Base-by-base conservation (phyloP, 208 protist species). In the Jaenimonas drosophilae region DNA sequence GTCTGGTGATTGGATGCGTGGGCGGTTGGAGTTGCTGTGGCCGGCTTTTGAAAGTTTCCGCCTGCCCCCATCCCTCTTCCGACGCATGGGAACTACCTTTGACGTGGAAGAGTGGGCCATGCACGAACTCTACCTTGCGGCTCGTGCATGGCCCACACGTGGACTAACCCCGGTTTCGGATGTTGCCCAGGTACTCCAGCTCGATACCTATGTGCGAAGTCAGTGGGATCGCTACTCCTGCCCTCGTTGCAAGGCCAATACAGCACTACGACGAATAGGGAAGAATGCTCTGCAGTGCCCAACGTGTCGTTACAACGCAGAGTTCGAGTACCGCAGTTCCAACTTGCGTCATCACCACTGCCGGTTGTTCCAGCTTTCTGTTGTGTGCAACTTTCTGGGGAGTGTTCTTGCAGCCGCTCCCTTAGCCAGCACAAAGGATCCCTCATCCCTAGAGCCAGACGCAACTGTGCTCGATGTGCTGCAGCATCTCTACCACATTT, bases 221-320 rank as follows among this genome's bases (percentile, higher is more conserved):
- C 9, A 9, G 14, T 23, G 50, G 23, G 61, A 74, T 38, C 41
- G 68, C 37, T 86, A 70, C 46, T 46, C 51, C 12, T 92, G 84
- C 52, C 58, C 62, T 32, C 68, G 79, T 31, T 92, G 84, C 49
- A 38, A 36, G 20, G 59, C 55, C 43, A 36, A 2, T 54, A 44
- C 31, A 34, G 31, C 31, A 14, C 31, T 14, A 14, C 9, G 31
- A 34, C 11, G 31, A 34, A 14, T 9, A 16, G 44, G 39, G 6
- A 43, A 64, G 17, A 68, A 50, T 4, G 38, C 63, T 28, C 49
- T 88, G 20, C 41, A 47, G 31, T 92, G 84, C 44, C 39, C 59
- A 9, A 54, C 54, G 30, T 92, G 84, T 58, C 73, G 79, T 54
- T 89, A 81, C 58, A 87, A 80, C 48, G 70, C 64, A 5, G 75